These are phyloP conservation scores for Solanum microdontum DNA, from an alignment of 257 asterid species.

Conservation along the genomic window DNA sequence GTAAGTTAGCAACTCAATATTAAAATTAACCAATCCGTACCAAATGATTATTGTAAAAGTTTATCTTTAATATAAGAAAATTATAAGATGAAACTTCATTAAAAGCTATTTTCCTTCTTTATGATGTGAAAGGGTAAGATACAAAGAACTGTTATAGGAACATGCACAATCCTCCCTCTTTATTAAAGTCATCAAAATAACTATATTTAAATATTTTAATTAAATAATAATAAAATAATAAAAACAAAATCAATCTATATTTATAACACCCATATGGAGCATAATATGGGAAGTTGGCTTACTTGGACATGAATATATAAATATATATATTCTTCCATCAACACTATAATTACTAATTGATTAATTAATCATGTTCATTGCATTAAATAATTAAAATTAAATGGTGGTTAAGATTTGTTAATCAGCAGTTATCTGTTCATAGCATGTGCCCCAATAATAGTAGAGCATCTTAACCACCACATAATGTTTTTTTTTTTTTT, in stretches of 20 bases:
- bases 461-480: constrained; percentile 20
- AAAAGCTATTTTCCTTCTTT: background rate
- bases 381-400: background rate
- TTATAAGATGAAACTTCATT: background rate
- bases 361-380: background rate
- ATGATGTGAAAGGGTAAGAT: background rate
- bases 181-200: background rate
- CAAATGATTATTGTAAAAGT: background rate
- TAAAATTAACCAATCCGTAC: background rate
- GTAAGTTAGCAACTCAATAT: background rate
- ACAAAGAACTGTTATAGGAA: constrained; percentile 10
- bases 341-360: background rate
- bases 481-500: background rate
- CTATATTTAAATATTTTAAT: background rate
- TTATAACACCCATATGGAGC: background rate
- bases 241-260: background rate
- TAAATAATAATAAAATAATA: background rate
- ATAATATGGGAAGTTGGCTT: background rate
- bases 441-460: constrained; percentile 25
- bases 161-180: background rate
- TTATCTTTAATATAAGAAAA: background rate
- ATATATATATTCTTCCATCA: background rate
- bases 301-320: background rate
- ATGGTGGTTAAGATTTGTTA: constrained; percentile 6
- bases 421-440: constrained; percentile 14